Evolutionary conservation across 257 asterid species (phyloP).

Genomic region (Scutellaria barbata): DNA sequence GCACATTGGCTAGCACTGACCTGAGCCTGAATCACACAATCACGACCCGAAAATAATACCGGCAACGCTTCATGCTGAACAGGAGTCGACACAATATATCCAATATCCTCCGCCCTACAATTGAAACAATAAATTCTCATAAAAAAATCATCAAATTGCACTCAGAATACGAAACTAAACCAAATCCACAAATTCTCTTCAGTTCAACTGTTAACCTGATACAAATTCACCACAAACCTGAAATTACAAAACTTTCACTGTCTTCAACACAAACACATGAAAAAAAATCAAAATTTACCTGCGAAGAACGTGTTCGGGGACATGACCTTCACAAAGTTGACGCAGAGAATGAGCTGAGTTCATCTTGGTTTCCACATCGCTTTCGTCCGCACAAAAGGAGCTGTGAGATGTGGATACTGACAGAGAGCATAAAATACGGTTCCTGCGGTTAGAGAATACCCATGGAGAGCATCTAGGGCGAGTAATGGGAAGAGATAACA

Average conservation of each 20-base stretch:
- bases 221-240: neutral
- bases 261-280: constrained; percentile 7
- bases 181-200: constrained; percentile 9
- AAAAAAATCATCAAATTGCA: neutral
- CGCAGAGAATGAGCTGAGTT: constrained; percentile 48
- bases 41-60: constrained; percentile 75
- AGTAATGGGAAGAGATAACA: neutral
- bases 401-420: constrained; percentile 49
- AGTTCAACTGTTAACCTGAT: constrained; percentile 20
- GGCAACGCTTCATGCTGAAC: constrained; percentile 84
- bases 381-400: constrained; percentile 36
- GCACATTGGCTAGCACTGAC: constrained; percentile 42
- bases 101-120: constrained; percentile 90
- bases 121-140: constrained; percentile 16
- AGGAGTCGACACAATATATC: constrained; percentile 66
- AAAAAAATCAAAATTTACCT: constrained; percentile 47
- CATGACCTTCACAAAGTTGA: constrained; percentile 70
- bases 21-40: constrained; percentile 95
- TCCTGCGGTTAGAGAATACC: constrained; percentile 10
- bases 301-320: constrained; percentile 77
- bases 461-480: constrained; percentile 15
- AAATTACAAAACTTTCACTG: constrained; percentile 12
- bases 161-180: neutral
- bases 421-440: constrained; percentile 28
- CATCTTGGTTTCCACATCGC: constrained; percentile 34